Conservation (phyloP, 306 rosid species). For the Glycine tomentella region DNA sequence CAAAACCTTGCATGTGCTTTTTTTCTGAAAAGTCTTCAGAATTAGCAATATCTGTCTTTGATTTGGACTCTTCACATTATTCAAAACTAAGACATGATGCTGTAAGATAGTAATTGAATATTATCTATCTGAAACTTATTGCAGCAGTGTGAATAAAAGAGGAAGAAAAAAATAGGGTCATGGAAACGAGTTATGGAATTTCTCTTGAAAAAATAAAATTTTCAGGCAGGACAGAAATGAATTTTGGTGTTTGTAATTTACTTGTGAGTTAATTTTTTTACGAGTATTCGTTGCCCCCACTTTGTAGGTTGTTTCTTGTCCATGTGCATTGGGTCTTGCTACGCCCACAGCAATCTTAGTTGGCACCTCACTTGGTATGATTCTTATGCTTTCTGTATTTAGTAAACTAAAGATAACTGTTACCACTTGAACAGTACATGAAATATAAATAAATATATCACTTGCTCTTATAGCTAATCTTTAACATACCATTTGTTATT, state of each 20-base stretch:
- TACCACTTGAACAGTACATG: neutral
- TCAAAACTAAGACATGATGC: too few species aligned
- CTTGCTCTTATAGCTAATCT: slow-evolving; percentile 4
- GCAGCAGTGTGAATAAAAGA: too few species aligned
- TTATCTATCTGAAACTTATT: too few species aligned
- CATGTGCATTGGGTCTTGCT: slow-evolving; percentile 98
- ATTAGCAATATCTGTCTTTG: too few species aligned
- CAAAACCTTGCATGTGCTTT: too few species aligned
- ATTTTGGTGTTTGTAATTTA: slow-evolving; percentile 33
- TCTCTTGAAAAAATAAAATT: too few species aligned
- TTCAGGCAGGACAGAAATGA: too few species aligned
- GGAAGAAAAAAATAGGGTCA: too few species aligned
- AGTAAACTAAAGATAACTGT: slow-evolving; percentile 17
- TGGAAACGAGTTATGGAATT: too few species aligned
- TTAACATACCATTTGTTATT: neutral
- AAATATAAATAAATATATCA: neutral
- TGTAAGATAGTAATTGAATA: too few species aligned
- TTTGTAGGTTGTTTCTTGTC: slow-evolving; percentile 96
- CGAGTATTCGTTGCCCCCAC: slow-evolving; percentile 23
- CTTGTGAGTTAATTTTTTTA: neutral
- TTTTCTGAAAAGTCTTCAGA: too few species aligned
- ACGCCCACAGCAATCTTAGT: slow-evolving; percentile 98
- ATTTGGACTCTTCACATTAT: too few species aligned
- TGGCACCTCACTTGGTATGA: slow-evolving; percentile 92
- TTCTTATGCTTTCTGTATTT: slow-evolving; percentile 41